Evolutionary conservation across 805 yeast species (phyloP).

Genomic region (Tetrapisispora pingtungensis): DNA sequence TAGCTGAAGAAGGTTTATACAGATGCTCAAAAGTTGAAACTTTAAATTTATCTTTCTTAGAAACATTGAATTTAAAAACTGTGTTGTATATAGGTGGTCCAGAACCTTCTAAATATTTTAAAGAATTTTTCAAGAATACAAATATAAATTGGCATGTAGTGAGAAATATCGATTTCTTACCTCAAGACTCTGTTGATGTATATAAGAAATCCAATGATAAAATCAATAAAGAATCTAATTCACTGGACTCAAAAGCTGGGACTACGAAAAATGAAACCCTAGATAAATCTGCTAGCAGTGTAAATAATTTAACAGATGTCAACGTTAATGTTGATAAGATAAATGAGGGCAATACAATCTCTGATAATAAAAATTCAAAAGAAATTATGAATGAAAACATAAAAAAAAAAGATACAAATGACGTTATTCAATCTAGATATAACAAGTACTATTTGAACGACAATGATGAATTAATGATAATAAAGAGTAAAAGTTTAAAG

Average conservation of each 20-base stretch:
- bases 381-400: not conserved
- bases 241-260: not conserved
- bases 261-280: too few species aligned
- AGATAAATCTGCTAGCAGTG: not conserved
- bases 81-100: slow-evolving; percentile 76
- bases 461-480: slow-evolving; percentile 64
- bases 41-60: slow-evolving; percentile 66
- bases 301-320: too few species aligned
- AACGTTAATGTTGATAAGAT: too few species aligned
- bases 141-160: slow-evolving; percentile 38
- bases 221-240: slow-evolving; percentile 7
- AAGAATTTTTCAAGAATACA: slow-evolving; percentile 51
- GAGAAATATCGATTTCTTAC: slow-evolving; percentile 26
- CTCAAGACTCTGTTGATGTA: slow-evolving; percentile 5
- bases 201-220: slow-evolving; percentile 6
- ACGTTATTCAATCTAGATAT: not conserved
- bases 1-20: slow-evolving; percentile 80
- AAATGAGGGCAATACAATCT: too few species aligned
- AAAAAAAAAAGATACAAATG: not conserved
- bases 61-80: slow-evolving; percentile 58
- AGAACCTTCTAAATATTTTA: slow-evolving; percentile 64
- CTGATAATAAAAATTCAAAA: not conserved
- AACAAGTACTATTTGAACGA: slow-evolving; percentile 21
- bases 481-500: slow-evolving; percentile 54
- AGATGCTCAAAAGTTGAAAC: slow-evolving; percentile 73